phyloP scores from a whole-genome alignment of 208 protist genomes.

The Acanthamoeba healyi region DNA sequence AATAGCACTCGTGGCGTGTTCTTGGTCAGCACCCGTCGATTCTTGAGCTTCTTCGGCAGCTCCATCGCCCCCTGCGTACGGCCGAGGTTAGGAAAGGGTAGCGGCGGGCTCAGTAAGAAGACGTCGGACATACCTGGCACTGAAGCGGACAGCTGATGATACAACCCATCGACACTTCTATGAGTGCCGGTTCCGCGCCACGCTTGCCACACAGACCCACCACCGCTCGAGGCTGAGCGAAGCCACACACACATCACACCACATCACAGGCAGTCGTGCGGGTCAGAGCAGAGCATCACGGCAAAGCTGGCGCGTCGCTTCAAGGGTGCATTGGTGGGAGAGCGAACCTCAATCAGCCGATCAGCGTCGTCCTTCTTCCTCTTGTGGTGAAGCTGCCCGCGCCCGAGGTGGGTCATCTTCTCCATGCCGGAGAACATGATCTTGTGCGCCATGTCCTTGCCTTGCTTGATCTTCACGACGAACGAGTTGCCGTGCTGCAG shows the following conservation, averaged over 20 bases:
- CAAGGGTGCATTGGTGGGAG: too few species aligned
- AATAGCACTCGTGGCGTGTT: slow-evolving; percentile 34
- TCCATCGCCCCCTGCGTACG: not conserved
- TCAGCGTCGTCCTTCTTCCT: not conserved
- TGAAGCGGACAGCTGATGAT: slow-evolving; percentile 50
- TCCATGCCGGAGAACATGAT: slow-evolving; percentile 22
- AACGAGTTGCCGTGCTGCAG: not conserved
- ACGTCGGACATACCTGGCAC: not conserved
- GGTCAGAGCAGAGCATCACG: not conserved
- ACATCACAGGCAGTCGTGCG: not conserved
- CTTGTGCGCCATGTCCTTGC: slow-evolving; percentile 12
- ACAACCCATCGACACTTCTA: slow-evolving; percentile 58
- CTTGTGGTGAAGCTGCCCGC: not conserved
- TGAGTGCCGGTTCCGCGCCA: slow-evolving; percentile 4
- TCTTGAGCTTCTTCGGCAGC: slow-evolving; percentile 13
- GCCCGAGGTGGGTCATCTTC: slow-evolving; percentile 19
- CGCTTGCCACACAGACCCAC: slow-evolving; percentile 51
- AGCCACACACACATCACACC: not conserved
- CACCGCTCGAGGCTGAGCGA: not conserved
- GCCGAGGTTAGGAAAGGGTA: not conserved
- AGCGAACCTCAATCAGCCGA: not conserved
- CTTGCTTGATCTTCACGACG: slow-evolving; percentile 3
- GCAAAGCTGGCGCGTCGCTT: too few species aligned
- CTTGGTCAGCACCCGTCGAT: not conserved
- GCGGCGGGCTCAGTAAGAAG: not conserved